These are phyloP conservation scores for Botrytis tulipae DNA, from an alignment of 2,329 filamentous ascomycete species.

Conservation along the genomic window DNA sequence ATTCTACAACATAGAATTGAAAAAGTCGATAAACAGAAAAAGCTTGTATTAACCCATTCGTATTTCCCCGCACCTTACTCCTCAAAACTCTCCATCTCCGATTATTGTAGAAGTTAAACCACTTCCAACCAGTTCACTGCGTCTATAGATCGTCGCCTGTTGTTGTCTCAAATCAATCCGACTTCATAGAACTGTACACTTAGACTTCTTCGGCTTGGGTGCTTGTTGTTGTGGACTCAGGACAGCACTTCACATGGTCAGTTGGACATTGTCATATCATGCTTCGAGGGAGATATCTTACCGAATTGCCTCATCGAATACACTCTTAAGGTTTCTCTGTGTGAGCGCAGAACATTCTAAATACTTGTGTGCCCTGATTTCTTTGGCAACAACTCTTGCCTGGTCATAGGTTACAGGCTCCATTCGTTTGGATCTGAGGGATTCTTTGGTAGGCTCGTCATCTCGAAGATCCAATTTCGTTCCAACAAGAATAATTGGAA, in stretches of 20 bases:
- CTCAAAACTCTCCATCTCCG: not conserved
- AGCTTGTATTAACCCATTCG: slow-evolving; percentile 15
- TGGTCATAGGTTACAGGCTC: slow-evolving; percentile 95
- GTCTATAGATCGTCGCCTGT: not conserved
- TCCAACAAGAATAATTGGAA: slow-evolving; percentile 94
- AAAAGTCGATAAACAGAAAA: slow-evolving; percentile 17
- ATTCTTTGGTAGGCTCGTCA: slow-evolving; percentile 77
- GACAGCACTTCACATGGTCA: slow-evolving; percentile 55
- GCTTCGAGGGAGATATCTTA: slow-evolving; percentile 49
- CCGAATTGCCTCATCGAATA: slow-evolving; percentile 98
- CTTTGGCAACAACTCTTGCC: slow-evolving; percentile 82
- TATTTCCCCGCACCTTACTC: slow-evolving; percentile 13
- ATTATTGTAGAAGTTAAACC: not conserved
- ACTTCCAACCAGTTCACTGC: slow-evolving; percentile 2
- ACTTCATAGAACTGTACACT: slow-evolving; percentile 65
- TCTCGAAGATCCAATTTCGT: slow-evolving; percentile 96
- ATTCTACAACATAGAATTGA: slow-evolving; percentile 21
- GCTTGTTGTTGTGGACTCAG: slow-evolving; percentile 63
- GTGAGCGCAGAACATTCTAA: slow-evolving; percentile 96
- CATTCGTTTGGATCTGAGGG: slow-evolving; percentile 88
- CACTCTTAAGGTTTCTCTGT: slow-evolving; percentile 94
- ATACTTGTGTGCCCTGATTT: slow-evolving; percentile 96
- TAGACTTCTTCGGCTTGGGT: slow-evolving; percentile 60
- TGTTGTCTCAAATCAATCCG: not conserved
- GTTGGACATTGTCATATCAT: not conserved